These are phyloP conservation scores for Cymbopogon citratus DNA, from an alignment of 176 grass and related monocot species.

Conservation along the genomic window DNA sequence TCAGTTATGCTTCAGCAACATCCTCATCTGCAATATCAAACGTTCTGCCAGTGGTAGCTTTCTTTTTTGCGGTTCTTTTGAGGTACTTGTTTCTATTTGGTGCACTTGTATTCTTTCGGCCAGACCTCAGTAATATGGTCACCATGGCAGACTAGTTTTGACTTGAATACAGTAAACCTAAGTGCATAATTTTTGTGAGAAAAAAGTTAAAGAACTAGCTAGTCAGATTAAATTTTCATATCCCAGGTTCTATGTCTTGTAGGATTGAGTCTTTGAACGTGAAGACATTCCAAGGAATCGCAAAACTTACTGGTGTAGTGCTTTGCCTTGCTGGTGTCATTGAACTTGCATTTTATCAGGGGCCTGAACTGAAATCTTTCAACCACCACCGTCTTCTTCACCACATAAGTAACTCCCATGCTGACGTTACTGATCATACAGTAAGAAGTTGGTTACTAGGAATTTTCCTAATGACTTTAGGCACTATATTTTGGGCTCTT, in stretches of 20 bases:
- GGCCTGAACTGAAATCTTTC: slow-evolving; percentile 43
- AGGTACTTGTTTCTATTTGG: too few relatives aligned
- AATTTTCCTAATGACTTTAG: slow-evolving; percentile 28
- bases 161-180: too few relatives aligned
- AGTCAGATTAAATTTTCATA: too few relatives aligned
- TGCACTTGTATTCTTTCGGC: too few relatives aligned
- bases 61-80: slow-evolving; percentile 27
- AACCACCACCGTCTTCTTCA: slow-evolving; percentile 26
- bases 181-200: too few relatives aligned
- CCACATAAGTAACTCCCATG: background rate
- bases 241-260: too few relatives aligned
- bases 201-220: too few relatives aligned
- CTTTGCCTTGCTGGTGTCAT: slow-evolving; percentile 28
- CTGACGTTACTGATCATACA: background rate
- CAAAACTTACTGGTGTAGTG: slow-evolving; percentile 29
- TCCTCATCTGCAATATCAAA: slow-evolving; percentile 29
- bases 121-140: too few relatives aligned
- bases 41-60: slow-evolving; percentile 30
- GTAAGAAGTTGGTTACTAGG: slow-evolving; percentile 39
- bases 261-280: slow-evolving; percentile 57
- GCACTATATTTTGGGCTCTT: slow-evolving; percentile 34
- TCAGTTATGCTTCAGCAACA: slow-evolving; percentile 41
- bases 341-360: slow-evolving; percentile 55
- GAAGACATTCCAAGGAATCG: slow-evolving; percentile 39
- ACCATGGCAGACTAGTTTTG: too few relatives aligned